Conservation (phyloP, 1,284 basidiomycete species). For the Ganoderma meredithae region DNA sequence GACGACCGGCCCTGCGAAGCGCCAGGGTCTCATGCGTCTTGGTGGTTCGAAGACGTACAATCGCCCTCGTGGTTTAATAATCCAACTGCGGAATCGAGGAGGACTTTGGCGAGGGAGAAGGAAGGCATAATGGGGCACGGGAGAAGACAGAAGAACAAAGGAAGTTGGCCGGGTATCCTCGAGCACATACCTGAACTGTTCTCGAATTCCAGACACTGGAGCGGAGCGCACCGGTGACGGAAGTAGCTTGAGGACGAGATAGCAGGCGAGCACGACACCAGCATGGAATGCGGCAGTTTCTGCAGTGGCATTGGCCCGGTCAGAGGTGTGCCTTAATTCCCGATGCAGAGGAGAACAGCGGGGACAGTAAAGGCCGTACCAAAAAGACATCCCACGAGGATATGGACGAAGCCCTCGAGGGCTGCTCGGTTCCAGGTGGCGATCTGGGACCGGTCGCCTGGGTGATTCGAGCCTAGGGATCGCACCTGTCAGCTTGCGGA, state of each 20-base stretch:
- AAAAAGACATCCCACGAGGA: conserved; percentile 67
- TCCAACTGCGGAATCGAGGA: neutral
- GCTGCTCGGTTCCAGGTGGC: conserved; percentile 47
- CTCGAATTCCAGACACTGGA: conserved; percentile 58
- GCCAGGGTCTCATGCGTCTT: neutral
- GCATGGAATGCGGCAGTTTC: conserved; percentile 78
- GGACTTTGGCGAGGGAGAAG: neutral
- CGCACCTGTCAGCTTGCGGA: conserved; percentile 17
- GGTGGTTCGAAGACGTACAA: conserved; percentile 10
- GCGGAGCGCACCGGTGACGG: conserved; percentile 16
- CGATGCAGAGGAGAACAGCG: neutral
- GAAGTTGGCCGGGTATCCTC: neutral
- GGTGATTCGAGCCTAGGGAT: conserved; percentile 22
- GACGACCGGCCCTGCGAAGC: conserved; percentile 8
- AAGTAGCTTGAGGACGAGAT: conserved; percentile 53
- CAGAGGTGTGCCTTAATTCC: conserved; percentile 27
- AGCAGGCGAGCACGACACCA: conserved; percentile 67
- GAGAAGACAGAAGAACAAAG: conserved; percentile 6
- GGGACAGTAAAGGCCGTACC: conserved; percentile 46
- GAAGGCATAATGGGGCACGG: conserved; percentile 14
- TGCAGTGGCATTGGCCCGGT: conserved; percentile 38
- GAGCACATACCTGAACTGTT: conserved; percentile 62
- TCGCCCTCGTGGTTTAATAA: neutral
- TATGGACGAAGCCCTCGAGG: conserved; percentile 58
- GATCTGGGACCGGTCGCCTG: conserved; percentile 29